Evolutionary conservation across 306 rosid genomes (phyloP).

Genomic region (Dryas alaskensis): DNA sequence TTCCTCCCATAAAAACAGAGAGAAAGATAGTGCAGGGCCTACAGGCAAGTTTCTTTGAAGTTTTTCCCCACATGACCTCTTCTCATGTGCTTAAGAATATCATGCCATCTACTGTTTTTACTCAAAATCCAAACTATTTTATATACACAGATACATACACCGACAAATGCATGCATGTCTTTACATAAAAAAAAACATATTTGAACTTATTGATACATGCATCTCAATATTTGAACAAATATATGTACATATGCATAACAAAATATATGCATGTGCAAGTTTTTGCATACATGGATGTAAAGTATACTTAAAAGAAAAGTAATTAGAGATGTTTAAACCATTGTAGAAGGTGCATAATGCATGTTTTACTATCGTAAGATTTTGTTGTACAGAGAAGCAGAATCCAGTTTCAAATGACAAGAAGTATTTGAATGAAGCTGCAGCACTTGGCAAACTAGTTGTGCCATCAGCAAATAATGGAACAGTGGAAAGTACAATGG

Average conservation of each 20-base stretch:
- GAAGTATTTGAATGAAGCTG: constrained; percentile 39
- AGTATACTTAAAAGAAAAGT: background rate
- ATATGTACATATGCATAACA: background rate
- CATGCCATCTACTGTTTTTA: background rate
- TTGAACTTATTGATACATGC: background rate
- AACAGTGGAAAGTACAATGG: constrained; percentile 19
- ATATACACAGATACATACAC: background rate
- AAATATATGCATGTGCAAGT: background rate
- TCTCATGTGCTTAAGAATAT: background rate
- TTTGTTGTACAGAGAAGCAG: constrained; percentile 39
- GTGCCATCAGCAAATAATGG: constrained; percentile 37
- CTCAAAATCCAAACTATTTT: background rate
- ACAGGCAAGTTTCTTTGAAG: constrained; percentile 47
- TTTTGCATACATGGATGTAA: background rate
- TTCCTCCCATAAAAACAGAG: constrained; percentile 38
- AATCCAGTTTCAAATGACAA: constrained; percentile 29
- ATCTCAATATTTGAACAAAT: too few species aligned
- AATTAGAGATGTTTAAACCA: background rate
- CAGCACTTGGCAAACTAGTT: constrained; percentile 58
- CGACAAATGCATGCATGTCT: background rate
- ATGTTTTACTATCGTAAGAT: background rate
- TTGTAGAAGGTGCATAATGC: background rate
- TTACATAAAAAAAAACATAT: background rate
- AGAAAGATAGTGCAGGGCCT: constrained; percentile 14
- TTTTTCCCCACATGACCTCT: background rate